phyloP scores from a whole-genome alignment of 495 filamentous ascomycete genomes.

The Lepraria neglecta region DNA sequence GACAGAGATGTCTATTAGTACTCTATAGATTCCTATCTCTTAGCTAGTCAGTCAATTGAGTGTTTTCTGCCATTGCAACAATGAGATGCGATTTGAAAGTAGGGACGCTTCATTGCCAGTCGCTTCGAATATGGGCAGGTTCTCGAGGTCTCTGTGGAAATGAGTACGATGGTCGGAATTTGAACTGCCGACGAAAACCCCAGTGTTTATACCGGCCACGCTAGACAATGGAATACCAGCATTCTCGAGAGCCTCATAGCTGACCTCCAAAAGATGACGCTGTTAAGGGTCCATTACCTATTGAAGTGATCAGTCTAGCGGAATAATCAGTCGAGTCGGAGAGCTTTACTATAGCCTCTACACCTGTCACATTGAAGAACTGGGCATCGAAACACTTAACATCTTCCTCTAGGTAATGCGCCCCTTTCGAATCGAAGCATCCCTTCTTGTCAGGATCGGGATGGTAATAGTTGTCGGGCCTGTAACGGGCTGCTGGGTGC shows the following conservation, averaged over 20 bases:
- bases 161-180: constrained; percentile 20
- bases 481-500: not conserved
- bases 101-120: constrained; percentile 10
- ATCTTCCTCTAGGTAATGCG: constrained; percentile 40
- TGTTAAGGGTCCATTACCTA: constrained; percentile 53
- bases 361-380: constrained; percentile 48
- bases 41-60: no score
- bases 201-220: constrained; percentile 24
- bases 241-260: constrained; percentile 13
- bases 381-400: constrained; percentile 43
- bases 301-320: no score
- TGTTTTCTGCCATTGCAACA: no score
- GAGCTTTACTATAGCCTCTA: constrained; percentile 40
- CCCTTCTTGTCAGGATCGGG: constrained; percentile 13
- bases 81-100: constrained; percentile 45
- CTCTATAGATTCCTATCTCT: no score
- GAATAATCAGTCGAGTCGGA: not conserved
- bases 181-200: constrained; percentile 24
- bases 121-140: constrained; percentile 12
- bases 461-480: constrained; percentile 7
- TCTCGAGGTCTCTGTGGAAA: constrained; percentile 21
- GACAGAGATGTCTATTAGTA: no score
- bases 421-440: constrained; percentile 19
- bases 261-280: constrained; percentile 44
- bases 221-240: constrained; percentile 23